Conservation (phyloP, 192 early-diverging fungal species). For the Diversispora epigaea region DNA sequence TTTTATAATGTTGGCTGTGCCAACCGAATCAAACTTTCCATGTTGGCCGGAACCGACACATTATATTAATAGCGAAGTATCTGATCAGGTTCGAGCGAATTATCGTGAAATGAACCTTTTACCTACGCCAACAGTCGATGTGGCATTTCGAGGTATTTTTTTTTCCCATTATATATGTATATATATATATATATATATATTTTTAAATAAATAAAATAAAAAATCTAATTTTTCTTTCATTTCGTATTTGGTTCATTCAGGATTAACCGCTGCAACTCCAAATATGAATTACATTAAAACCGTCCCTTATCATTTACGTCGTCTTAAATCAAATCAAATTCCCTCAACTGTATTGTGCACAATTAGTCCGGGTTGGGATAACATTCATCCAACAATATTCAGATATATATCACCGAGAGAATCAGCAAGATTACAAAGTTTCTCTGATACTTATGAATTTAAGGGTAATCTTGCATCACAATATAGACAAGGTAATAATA, state of each 20-base stretch:
- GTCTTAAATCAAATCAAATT: neutral
- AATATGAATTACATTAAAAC: neutral
- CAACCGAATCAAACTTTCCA: neutral
- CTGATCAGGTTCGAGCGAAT: neutral
- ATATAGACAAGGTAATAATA: constrained; percentile 9
- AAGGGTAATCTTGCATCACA: neutral
- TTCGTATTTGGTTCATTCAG: neutral
- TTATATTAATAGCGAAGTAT: neutral
- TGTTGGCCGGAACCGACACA: neutral
- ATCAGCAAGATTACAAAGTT: neutral
- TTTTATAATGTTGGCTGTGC: neutral
- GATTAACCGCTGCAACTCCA: neutral
- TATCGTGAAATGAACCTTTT: neutral
- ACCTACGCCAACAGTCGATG: neutral
- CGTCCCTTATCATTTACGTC: neutral
- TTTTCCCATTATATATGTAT: no score
- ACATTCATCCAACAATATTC: neutral
- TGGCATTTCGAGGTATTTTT: neutral
- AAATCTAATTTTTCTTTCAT: neutral
- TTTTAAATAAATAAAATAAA: neutral
- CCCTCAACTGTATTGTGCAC: neutral
- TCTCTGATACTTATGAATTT: neutral
- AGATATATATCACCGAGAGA: neutral
- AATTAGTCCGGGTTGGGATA: neutral
- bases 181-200: no score